A percentile compares a stretch with the other conserved stretches of the same genome.
Evolutionary conservation across 208 protist species (phyloP).

Genomic region (Leishmania lainsoni): DNA sequence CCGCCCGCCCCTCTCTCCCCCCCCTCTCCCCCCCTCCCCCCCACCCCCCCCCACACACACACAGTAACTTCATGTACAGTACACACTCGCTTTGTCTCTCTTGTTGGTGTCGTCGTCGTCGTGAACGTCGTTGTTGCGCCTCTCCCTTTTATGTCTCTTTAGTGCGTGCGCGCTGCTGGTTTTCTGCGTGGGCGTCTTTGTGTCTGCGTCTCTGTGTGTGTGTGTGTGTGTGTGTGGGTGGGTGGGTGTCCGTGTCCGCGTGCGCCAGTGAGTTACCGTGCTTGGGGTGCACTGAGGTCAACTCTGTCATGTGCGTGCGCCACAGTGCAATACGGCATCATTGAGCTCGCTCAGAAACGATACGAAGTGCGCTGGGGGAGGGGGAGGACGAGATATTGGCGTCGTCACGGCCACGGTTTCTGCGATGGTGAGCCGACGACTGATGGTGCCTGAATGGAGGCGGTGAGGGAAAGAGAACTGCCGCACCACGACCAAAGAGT

Average conservation of each 20-base stretch:
- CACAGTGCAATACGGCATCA: background rate
- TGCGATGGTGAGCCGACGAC: background rate
- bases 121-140: background rate
- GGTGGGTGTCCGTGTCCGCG: background rate
- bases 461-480: background rate
- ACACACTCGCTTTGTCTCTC: background rate
- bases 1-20: background rate
- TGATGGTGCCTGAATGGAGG: background rate
- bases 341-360: background rate
- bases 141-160: background rate
- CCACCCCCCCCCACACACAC: background rate
- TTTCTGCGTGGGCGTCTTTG: background rate
- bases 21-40: background rate
- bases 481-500: background rate
- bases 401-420: background rate
- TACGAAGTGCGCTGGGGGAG: background rate
- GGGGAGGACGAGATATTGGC: background rate
- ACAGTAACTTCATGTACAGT: slow-evolving; percentile 1
- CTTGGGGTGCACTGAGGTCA: background rate
- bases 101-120: background rate
- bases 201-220: background rate
- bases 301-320: background rate
- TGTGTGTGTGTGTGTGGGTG: background rate
- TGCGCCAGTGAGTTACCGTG: background rate
- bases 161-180: background rate